Base-by-base conservation (phyloP, 805 yeast genomes). In the Kazachstania kunashirensis region DNA sequence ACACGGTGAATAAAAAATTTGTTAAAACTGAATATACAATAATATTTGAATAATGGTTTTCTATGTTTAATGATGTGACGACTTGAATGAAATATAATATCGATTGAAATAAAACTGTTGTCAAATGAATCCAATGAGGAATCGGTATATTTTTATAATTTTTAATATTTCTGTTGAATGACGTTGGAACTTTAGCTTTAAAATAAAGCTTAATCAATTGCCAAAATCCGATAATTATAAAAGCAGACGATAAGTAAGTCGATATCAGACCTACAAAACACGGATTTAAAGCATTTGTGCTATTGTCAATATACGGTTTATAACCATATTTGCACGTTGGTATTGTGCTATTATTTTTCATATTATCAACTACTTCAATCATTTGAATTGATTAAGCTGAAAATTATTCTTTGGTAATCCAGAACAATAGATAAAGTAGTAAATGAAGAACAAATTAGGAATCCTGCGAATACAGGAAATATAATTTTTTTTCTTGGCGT, bases 281-380 rank as follows among this genome's bases (percentile, higher is more conserved):
- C 12, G 69, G 66, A 19, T 51, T 47, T 23, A 67, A 40, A 9
- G 57, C 56, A 49, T 67, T 51, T 5, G 52, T 48, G 9, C 58
- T 50, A 9, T 45, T 51, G 15, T 64, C 53, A 9, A 58, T 52
- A 20, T 67, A 48, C 4, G 66, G 66, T 20, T 46, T 45, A 28
- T 34, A 46, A 14, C 56, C 55, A 39, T 42, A 48, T n/a, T 45
- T 32, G 21, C 49, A 43, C 13, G 23, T 9, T 14, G 16, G 16
- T 14, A 26, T 14, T 6, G 29, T 26, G 16, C 16, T 26, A 14
- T 26, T 26, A 26, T 2, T 14, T 14, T n/a, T n/a, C n/a, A n/a
- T n/a, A n/a, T n/a, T n/a, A n/a, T n/a, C n/a, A n/a, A n/a, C n/a
- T n/a, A n/a, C n/a, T n/a, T n/a, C n/a, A n/a, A n/a, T n/a, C n/a